A percentile compares a stretch with the other conserved stretches of the same genome.
These are phyloP conservation scores for Penicillium sp. DNA, from an alignment of 2,329 filamentous ascomycete species.

Conservation along the genomic window DNA sequence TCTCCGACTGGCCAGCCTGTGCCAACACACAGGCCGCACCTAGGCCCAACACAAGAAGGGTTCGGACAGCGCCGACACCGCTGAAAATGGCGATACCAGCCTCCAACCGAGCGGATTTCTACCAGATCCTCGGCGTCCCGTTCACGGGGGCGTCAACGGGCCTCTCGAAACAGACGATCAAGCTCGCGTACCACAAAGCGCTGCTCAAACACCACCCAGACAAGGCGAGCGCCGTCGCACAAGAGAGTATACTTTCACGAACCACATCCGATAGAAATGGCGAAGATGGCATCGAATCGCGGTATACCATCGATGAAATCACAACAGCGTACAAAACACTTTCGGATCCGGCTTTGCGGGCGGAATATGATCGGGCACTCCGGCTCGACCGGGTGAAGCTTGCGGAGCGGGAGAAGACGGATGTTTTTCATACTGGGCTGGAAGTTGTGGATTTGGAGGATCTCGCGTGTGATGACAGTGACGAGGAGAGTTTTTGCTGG, in stretches of 20 bases:
- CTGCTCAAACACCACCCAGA: slow-evolving; percentile 61
- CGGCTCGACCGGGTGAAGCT: slow-evolving; percentile 33
- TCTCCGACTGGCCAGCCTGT: not conserved
- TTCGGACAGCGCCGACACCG: not conserved
- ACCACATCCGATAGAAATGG: not conserved
- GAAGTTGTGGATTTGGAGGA: slow-evolving; percentile 61
- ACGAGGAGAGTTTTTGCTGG: slow-evolving; percentile 51
- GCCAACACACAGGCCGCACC: not conserved
- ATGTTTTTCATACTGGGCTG: slow-evolving; percentile 50
- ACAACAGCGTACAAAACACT: slow-evolving; percentile 58
- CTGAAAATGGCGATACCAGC: slow-evolving; percentile 7
- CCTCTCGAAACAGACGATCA: slow-evolving; percentile 46
- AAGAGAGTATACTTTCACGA: slow-evolving; percentile 6
- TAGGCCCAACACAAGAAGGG: not conserved
- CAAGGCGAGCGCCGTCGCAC: slow-evolving; percentile 39
- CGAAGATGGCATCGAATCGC: not conserved
- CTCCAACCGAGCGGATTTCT: slow-evolving; percentile 28
- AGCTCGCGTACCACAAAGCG: slow-evolving; percentile 56
- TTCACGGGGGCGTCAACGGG: slow-evolving; percentile 22
- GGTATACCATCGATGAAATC: slow-evolving; percentile 57
- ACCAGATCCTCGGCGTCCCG: slow-evolving; percentile 42
- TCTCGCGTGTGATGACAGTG: slow-evolving; percentile 42
- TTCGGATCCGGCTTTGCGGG: slow-evolving; percentile 41
- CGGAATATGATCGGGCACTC: slow-evolving; percentile 51
- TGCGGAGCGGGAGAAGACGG: slow-evolving; percentile 28